These are phyloP conservation scores for Populus pruinosa DNA, from an alignment of 345 rosid species.

Conservation along the genomic window DNA sequence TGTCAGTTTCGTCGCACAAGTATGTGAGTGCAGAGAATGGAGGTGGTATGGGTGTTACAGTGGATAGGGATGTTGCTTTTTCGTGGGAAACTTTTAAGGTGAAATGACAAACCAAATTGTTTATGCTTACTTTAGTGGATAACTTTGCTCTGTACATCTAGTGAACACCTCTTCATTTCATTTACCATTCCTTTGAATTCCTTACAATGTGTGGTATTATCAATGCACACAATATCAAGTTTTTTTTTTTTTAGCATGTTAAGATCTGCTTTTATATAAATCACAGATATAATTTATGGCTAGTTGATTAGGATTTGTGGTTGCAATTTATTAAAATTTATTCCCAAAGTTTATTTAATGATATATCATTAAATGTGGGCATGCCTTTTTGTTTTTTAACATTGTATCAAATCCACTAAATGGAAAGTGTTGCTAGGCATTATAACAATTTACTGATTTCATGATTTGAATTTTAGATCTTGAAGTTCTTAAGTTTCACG, in stretches of 20 bases:
- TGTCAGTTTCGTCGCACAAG: constrained; percentile 53
- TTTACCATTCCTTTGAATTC: neutral
- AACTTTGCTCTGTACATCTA: too few species aligned
- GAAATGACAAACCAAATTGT: constrained; percentile 20
- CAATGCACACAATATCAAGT: neutral
- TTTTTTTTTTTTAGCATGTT: neutral
- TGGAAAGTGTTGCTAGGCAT: neutral
- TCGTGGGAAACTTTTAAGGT: constrained; percentile 74
- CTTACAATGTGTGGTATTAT: neutral
- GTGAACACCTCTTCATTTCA: too few species aligned
- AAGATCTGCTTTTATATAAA: neutral
- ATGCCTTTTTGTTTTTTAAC: too few species aligned
- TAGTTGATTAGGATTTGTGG: neutral
- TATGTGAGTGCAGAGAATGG: constrained; percentile 63
- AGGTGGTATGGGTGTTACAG: constrained; percentile 56
- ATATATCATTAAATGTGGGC: neutral
- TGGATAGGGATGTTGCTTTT: constrained; percentile 49
- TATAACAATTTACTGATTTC: neutral
- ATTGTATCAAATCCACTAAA: neutral
- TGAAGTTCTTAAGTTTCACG: neutral
- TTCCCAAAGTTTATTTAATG: neutral
- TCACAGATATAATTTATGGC: neutral
- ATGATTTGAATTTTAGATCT: neutral
- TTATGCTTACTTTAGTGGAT: neutral
- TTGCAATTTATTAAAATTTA: too few species aligned